Evolutionary conservation across 1,139 yeast genomes (phyloP).

Genomic region (Nakaseomyces bracarensis): DNA sequence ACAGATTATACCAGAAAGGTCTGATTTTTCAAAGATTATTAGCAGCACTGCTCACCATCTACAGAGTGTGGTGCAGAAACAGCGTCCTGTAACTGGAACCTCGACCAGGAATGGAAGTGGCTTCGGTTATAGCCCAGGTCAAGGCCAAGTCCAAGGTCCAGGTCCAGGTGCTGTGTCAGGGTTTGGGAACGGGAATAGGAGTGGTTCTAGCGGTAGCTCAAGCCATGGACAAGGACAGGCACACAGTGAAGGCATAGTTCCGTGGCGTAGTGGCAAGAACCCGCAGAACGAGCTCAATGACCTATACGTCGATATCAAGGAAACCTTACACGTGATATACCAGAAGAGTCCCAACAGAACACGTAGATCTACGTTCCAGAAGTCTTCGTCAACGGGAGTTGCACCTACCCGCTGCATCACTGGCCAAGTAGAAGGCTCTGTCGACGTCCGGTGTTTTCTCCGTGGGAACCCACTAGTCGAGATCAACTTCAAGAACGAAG

Average conservation of each 20-base stretch:
- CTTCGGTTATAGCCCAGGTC: no score
- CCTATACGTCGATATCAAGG: slow-evolving; percentile 69
- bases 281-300: slow-evolving; percentile 68
- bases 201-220: neutral
- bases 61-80: slow-evolving; percentile 18
- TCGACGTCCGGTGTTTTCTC: slow-evolving; percentile 57
- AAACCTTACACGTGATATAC: slow-evolving; percentile 40
- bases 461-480: slow-evolving; percentile 71
- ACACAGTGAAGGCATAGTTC: slow-evolving; percentile 35
- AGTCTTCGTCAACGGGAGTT: no score
- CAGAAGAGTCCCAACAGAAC: no score
- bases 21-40: slow-evolving; percentile 37
- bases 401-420: neutral
- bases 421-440: slow-evolving; percentile 57
- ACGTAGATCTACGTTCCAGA: no score
- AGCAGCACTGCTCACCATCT: slow-evolving; percentile 35
- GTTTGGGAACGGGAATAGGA: no score
- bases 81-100: neutral
- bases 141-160: no score
- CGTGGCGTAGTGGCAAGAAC: slow-evolving; percentile 61
- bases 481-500: slow-evolving; percentile 41
- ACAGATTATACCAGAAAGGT: slow-evolving; percentile 58
- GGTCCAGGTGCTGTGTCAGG: no score
- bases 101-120: no score
- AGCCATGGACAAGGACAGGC: neutral